Evolutionary conservation across 2,329 filamentous ascomycete genomes (phyloP).

Genomic region (Acrocalymma vagum): DNA sequence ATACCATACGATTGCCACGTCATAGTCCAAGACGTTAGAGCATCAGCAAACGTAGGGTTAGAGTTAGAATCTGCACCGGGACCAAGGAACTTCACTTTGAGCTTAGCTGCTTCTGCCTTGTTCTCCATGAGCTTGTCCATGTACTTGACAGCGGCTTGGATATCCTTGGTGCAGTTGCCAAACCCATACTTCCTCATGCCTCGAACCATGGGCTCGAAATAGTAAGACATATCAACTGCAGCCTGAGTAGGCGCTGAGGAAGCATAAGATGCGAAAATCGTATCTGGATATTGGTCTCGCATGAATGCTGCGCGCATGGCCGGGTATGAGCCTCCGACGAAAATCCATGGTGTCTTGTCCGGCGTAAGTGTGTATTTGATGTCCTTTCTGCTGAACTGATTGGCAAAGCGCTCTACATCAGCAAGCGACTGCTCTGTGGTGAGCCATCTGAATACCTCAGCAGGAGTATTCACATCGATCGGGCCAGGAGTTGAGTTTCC

Average conservation of each 20-base stretch:
- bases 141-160: slow-evolving; percentile 58
- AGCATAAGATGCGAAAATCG: slow-evolving; percentile 46
- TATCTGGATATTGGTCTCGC: slow-evolving; percentile 48
- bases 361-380: slow-evolving; percentile 47
- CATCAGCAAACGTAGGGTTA: slow-evolving; percentile 58
- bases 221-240: slow-evolving; percentile 58
- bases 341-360: slow-evolving; percentile 47
- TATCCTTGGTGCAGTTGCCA: slow-evolving; percentile 59
- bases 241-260: slow-evolving; percentile 55
- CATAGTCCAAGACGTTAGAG: slow-evolving; percentile 50
- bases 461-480: slow-evolving; percentile 40
- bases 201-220: slow-evolving; percentile 59
- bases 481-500: slow-evolving; percentile 49
- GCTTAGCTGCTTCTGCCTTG: slow-evolving; percentile 41
- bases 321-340: slow-evolving; percentile 48
- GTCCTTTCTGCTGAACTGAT: slow-evolving; percentile 45
- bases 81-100: slow-evolving; percentile 61
- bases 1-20: slow-evolving; percentile 56
- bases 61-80: slow-evolving; percentile 54
- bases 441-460: slow-evolving; percentile 44
- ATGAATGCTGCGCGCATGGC: slow-evolving; percentile 50
- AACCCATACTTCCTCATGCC: slow-evolving; percentile 53
- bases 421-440: slow-evolving; percentile 53
- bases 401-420: slow-evolving; percentile 51
- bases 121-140: slow-evolving; percentile 57